Evolutionary conservation across 108 stramenopile species (phyloP).

Genomic region (Hondaea fermentalgiana): DNA sequence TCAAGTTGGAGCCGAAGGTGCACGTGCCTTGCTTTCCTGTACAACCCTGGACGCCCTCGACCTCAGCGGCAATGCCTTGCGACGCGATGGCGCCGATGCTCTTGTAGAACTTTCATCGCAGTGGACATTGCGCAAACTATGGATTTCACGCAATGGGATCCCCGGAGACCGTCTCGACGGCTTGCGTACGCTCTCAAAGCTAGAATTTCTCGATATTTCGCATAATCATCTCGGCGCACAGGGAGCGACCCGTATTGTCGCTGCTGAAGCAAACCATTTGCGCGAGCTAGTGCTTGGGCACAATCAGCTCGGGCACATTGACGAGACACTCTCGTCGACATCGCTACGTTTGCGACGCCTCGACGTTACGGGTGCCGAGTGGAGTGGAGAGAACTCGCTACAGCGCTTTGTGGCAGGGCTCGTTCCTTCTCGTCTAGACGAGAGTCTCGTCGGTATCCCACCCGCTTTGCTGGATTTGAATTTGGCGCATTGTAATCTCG

Average conservation of each 20-base stretch:
- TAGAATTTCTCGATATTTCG: background rate
- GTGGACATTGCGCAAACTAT: background rate
- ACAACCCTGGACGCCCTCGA: background rate
- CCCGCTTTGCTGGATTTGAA: background rate
- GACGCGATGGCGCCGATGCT: background rate
- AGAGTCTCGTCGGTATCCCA: background rate
- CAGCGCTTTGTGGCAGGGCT: background rate
- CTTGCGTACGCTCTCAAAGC: background rate
- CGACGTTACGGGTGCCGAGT: background rate
- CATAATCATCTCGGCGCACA: background rate
- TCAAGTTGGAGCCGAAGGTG: background rate
- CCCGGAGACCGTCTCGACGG: background rate
- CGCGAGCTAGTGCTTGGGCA: background rate
- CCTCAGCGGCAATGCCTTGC: background rate
- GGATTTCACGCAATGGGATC: background rate
- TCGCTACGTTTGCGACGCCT: background rate
- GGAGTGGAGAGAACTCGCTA: background rate
- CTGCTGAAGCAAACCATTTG: background rate
- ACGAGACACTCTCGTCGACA: background rate
- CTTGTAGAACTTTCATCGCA: background rate
- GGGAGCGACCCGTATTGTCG: background rate
- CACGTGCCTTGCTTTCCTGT: background rate
- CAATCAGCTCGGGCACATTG: background rate
- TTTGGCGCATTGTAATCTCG: background rate
- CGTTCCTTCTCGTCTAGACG: no score